Base-by-base conservation (phyloP, 257 asterid genomes). In the Cynanchum wilfordii region DNA sequence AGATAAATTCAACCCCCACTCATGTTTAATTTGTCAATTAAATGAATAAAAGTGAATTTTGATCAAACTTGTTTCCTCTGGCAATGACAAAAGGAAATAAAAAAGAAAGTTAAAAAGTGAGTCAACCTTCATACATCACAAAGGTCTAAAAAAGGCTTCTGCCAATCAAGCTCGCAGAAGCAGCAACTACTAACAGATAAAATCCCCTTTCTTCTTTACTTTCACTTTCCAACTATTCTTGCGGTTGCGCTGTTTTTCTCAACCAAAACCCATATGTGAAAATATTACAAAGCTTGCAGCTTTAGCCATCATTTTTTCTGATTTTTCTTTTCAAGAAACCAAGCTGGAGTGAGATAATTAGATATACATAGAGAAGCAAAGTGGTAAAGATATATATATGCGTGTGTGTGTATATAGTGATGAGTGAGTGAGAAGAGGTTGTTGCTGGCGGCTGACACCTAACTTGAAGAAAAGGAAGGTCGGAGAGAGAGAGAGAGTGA, bases 101-200 rank as follows among this genome's bases (percentile, higher is more conserved):
- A 50, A 50, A 50, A 1, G 1, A 13, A 16, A 29, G 73, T 73
- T 71, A 71, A 71, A 74, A 74, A 56, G 68, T 47, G 73, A 84
- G 90, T 89, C 96, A 86, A 85, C 44, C 44, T 72, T 79, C 57
- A 73, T 66, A 63, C 54, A 22, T 33, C 71, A 72, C 49, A 75
- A 78, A 67, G 62, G 77, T 75, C 75, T 73, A 49, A 77, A 62
- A 69, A 47, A 81, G 73, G 44, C 66, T 44, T 72, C 79, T 79
- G 65, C 71, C 63, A 25, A 25, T 73, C 69, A 40, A 38, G 40
- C 76, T n/a, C 51, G 44, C 47, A 47, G 13, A 80, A 24, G 73
- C 64, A 51, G 7, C 54, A 71, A 69, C 47, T 22, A 29, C 27
- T n/a, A 44, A 76, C 75, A 70, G 8, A 64, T 67, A 73, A 45